A percentile compares a stretch with the other conserved stretches of the same genome.
These are phyloP conservation scores for Pilatotrama ljubarskyi DNA, from an alignment of 768 basidiomycete species.

Conservation along the genomic window DNA sequence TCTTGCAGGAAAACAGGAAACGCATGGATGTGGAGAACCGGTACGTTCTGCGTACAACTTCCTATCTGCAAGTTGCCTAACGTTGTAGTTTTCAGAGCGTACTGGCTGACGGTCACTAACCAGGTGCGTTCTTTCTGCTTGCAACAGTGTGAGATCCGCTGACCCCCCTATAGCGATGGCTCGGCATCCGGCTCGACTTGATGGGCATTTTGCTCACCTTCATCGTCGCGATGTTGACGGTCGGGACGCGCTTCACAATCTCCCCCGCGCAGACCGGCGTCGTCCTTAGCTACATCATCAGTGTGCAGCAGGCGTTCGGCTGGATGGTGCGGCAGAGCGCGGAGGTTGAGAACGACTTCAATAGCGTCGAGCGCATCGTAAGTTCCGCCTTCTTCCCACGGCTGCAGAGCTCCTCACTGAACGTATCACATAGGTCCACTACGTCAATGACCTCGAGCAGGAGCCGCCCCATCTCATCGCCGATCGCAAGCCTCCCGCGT, in stretches of 20 bases:
- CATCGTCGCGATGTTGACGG: conserved; percentile 75
- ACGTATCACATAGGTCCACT: conserved; percentile 49
- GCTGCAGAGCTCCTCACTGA: neutral
- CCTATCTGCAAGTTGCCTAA: neutral
- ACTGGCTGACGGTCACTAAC: conserved; percentile 84
- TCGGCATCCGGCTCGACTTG: conserved; percentile 87
- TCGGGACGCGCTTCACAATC: conserved; percentile 71
- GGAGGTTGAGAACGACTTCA: conserved; percentile 94
- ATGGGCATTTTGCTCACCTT: conserved; percentile 74
- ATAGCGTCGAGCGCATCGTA: conserved; percentile 78
- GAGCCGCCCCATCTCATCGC: conserved; percentile 72
- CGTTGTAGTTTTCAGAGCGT: conserved; percentile 51
- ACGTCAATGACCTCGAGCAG: conserved; percentile 78
- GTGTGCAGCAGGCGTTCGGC: conserved; percentile 73
- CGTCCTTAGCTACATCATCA: conserved; percentile 76
- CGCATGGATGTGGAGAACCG: conserved; percentile 84
- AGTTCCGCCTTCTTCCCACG: neutral
- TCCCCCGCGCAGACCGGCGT: conserved; percentile 80
- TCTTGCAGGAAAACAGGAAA: conserved; percentile 72
- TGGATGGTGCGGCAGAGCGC: conserved; percentile 78
- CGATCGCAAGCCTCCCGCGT: conserved; percentile 53
- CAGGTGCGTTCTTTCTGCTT: conserved; percentile 45
- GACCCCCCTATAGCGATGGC: conserved; percentile 78
- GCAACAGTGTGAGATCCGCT: conserved; percentile 70
- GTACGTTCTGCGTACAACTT: conserved; percentile 31